Percentiles rank a stretch among this genome's conserved stretches.
Evolutionary conservation across 2,329 filamentous ascomycete species (phyloP).

Genomic region (Alternaria panax): DNA sequence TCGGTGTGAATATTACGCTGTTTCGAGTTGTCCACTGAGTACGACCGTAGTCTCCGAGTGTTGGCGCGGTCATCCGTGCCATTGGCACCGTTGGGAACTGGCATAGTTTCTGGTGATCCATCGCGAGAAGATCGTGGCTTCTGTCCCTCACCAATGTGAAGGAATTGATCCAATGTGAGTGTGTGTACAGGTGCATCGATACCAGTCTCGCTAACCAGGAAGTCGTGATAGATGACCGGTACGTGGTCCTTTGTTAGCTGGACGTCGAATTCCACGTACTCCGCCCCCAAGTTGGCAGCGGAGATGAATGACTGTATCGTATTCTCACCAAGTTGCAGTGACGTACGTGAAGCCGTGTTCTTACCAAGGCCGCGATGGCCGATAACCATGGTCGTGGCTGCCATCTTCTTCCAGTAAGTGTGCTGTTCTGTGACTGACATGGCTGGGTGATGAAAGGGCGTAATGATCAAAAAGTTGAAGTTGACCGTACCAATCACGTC

Average conservation of each 20-base stretch:
- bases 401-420: slow-evolving; percentile 95
- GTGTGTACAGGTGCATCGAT: slow-evolving; percentile 97
- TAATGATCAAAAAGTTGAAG: slow-evolving; percentile 96
- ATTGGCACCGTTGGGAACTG: slow-evolving; percentile 22
- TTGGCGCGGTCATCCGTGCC: slow-evolving; percentile 25
- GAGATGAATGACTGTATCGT: slow-evolving; percentile 95
- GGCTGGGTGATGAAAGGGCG: slow-evolving; percentile 90
- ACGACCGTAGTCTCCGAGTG: slow-evolving; percentile 58
- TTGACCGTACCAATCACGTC: slow-evolving; percentile 95
- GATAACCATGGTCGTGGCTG: slow-evolving; percentile 86
- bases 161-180: slow-evolving; percentile 91
- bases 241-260: slow-evolving; percentile 99
- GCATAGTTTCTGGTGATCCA: slow-evolving; percentile 51
- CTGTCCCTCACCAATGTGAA: slow-evolving; percentile 76
- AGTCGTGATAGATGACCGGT: slow-evolving; percentile 98
- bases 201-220: slow-evolving; percentile 95
- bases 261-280: slow-evolving; percentile 81
- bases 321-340: slow-evolving; percentile 94
- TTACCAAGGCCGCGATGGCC: slow-evolving; percentile 81
- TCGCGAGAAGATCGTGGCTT: slow-evolving; percentile 57
- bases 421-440: slow-evolving; percentile 90
- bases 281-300: slow-evolving; percentile 87
- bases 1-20: slow-evolving; percentile 51
- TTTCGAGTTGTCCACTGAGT: slow-evolving; percentile 64
- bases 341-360: slow-evolving; percentile 82